These are phyloP conservation scores for Dipteronia dyeriana DNA, from an alignment of 345 rosid genomes.

Conservation along the genomic window DNA sequence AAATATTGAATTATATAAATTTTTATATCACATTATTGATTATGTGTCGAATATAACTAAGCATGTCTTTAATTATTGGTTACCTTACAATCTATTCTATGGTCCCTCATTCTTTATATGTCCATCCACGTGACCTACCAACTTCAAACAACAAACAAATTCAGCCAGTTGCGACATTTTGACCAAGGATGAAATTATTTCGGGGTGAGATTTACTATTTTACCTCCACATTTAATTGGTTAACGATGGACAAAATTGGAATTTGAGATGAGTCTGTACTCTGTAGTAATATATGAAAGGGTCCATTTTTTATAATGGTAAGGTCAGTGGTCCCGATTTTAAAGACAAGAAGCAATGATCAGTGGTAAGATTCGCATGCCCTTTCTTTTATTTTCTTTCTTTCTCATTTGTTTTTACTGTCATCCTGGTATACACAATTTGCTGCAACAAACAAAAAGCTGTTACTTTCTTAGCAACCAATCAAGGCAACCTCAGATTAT, in stretches of 20 bases:
- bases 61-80: too few species aligned
- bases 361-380: constrained; percentile 16
- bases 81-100: neutral
- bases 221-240: neutral
- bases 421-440: neutral
- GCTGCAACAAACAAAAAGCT: neutral
- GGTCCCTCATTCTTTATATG: neutral
- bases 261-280: neutral
- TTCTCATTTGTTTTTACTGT: neutral
- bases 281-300: neutral
- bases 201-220: neutral
- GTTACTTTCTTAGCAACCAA: neutral
- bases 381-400: neutral
- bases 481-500: neutral
- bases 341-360: constrained; percentile 22
- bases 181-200: neutral
- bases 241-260: neutral
- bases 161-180: neutral
- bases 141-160: neutral
- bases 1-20: too few species aligned
- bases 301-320: neutral
- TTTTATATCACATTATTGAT: too few species aligned
- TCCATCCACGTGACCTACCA: neutral
- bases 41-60: too few species aligned
- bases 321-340: constrained; percentile 10